These are phyloP conservation scores for Thalia dealbata DNA, from an alignment of 176 grass and related monocot species.

Conservation along the genomic window DNA sequence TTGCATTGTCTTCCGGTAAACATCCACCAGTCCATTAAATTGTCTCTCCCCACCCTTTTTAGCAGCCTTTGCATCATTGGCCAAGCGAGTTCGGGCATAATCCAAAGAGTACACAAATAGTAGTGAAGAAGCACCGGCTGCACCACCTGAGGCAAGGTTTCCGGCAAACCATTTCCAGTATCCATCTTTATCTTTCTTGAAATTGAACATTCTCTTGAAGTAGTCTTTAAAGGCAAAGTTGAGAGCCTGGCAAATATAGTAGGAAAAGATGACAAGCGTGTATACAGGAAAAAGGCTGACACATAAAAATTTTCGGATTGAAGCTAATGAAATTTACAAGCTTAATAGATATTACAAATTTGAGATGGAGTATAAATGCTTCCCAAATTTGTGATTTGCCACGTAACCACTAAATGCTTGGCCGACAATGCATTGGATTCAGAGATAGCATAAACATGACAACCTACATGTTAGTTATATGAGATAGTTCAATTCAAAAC, in stretches of 20 bases:
- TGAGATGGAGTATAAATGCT: too few species aligned
- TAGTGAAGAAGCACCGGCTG: slow-evolving; percentile 13
- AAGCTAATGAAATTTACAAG: too few species aligned
- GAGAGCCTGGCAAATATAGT: neutral
- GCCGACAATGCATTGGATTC: too few species aligned
- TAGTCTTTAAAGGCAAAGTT: slow-evolving; percentile 15
- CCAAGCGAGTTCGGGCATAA: slow-evolving; percentile 7
- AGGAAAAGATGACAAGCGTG: neutral
- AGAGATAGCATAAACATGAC: too few species aligned
- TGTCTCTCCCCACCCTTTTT: slow-evolving; percentile 13
- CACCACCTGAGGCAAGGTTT: slow-evolving; percentile 16
- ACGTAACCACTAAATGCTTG: too few species aligned
- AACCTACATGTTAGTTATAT: neutral
- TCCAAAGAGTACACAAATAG: slow-evolving; percentile 14
- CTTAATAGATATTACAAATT: too few species aligned
- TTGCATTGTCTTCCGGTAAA: slow-evolving; percentile 9
- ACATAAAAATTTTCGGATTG: too few species aligned
- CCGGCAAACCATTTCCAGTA: slow-evolving; percentile 16
- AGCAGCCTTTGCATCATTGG: slow-evolving; percentile 10
- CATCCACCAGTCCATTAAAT: slow-evolving; percentile 9
- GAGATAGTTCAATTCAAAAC: neutral
- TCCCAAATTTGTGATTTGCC: too few species aligned
- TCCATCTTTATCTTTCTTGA: slow-evolving; percentile 14
- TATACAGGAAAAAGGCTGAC: neutral
- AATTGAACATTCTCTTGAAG: slow-evolving; percentile 17